These are phyloP conservation scores for Prinsepia uniflora DNA, from an alignment of 306 rosid genomes.

Conservation along the genomic window DNA sequence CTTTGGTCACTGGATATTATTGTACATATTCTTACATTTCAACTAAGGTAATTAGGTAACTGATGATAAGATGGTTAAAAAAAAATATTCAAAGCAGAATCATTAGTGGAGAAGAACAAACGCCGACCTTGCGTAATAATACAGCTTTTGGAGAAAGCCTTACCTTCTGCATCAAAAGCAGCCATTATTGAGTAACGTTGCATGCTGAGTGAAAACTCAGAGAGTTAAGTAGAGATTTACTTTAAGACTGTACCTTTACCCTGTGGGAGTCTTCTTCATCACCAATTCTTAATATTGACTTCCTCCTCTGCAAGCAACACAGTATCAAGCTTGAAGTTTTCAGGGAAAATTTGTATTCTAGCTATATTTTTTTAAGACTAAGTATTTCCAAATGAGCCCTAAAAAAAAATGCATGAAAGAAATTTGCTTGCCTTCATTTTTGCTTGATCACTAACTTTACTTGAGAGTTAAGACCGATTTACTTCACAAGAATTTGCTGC, in stretches of 20 bases:
- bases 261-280: neutral
- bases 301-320: neutral
- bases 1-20: neutral
- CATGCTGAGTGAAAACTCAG: neutral
- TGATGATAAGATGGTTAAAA: neutral
- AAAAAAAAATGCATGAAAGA: too few relatives aligned
- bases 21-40: neutral
- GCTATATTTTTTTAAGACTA: too few relatives aligned
- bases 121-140: neutral
- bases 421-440: constrained; percentile 9
- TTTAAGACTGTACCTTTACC: constrained; percentile 1
- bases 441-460: neutral
- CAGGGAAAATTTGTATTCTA: too few relatives aligned
- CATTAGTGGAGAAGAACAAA: neutral
- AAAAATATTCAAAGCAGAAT: neutral
- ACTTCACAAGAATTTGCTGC: neutral
- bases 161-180: neutral
- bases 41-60: neutral
- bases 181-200: neutral
- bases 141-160: neutral
- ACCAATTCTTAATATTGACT: neutral
- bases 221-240: neutral
- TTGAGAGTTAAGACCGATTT: neutral
- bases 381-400: too few relatives aligned
- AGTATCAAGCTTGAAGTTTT: too few relatives aligned